Percentiles rank a stretch among this genome's conserved stretches.
Conservation (phyloP, 306 rosid genomes). For the Potentilla sterilis region DNA sequence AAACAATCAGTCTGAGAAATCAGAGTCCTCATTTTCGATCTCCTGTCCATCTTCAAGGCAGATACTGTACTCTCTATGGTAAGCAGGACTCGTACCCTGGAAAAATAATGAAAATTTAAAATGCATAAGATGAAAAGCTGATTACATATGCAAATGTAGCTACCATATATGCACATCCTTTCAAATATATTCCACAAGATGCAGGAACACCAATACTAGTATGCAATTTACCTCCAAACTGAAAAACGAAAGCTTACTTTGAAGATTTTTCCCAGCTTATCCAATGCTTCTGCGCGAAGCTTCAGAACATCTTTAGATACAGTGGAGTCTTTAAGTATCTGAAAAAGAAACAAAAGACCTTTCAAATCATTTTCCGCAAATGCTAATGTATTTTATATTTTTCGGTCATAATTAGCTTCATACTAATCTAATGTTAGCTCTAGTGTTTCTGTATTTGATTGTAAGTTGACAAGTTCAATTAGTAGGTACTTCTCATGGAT, state of each 20-base stretch:
- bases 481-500: neutral
- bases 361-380: neutral
- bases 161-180: neutral
- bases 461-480: neutral
- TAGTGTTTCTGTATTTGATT: neutral
- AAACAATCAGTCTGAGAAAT: constrained; percentile 31
- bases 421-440: neutral
- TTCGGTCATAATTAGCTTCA: neutral
- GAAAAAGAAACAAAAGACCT: constrained; percentile 14
- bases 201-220: neutral
- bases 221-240: neutral
- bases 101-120: constrained; percentile 12
- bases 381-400: neutral
- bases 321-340: constrained; percentile 71
- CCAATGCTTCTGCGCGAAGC: constrained; percentile 65
- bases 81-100: constrained; percentile 70
- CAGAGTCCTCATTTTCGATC: neutral
- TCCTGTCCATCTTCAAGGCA: constrained; percentile 45
- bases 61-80: constrained; percentile 66
- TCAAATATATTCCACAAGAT: too few species aligned
- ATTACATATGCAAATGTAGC: neutral
- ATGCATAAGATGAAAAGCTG: neutral
- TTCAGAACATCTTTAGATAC: constrained; percentile 60
- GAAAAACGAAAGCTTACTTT: constrained; percentile 43
- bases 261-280: constrained; percentile 64